These are phyloP conservation scores for Gyromitra esculenta DNA, from an alignment of 2,329 filamentous ascomycete genomes.

Conservation along the genomic window DNA sequence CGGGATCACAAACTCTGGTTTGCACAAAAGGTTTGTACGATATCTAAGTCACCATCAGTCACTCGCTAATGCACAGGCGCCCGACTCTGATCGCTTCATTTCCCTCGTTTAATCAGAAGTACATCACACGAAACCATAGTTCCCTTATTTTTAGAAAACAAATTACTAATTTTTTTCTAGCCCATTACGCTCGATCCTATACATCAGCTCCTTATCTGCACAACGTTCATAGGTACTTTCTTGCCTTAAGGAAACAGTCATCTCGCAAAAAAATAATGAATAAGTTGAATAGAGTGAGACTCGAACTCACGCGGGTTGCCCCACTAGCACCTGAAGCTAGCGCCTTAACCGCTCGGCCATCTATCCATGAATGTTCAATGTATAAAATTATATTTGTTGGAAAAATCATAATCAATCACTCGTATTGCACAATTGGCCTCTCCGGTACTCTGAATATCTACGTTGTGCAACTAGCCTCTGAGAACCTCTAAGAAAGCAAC, in stretches of 20 bases:
- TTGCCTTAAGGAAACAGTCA: not conserved
- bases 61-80: too few relatives aligned
- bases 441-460: not conserved
- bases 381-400: not conserved
- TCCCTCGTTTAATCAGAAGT: too few relatives aligned
- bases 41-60: too few relatives aligned
- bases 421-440: not conserved
- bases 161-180: too few relatives aligned
- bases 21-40: too few relatives aligned
- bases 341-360: constrained; percentile 50
- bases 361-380: constrained; percentile 18
- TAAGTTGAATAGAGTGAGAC: constrained; percentile 50
- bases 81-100: too few relatives aligned
- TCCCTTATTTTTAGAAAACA: too few relatives aligned
- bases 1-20: too few relatives aligned
- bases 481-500: not conserved
- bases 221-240: not conserved
- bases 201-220: not conserved
- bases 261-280: not conserved
- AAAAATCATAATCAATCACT: constrained; percentile 33
- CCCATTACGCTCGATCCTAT: too few relatives aligned
- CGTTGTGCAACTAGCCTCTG: not conserved
- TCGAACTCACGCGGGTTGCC: constrained; percentile 49
- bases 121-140: too few relatives aligned
- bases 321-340: constrained; percentile 49